Evolutionary conservation across 176 grass and related monocot genomes (phyloP), one percentile per base, ranked within the genome.

Genomic region (Puccinellia tenuiflora): DNA sequence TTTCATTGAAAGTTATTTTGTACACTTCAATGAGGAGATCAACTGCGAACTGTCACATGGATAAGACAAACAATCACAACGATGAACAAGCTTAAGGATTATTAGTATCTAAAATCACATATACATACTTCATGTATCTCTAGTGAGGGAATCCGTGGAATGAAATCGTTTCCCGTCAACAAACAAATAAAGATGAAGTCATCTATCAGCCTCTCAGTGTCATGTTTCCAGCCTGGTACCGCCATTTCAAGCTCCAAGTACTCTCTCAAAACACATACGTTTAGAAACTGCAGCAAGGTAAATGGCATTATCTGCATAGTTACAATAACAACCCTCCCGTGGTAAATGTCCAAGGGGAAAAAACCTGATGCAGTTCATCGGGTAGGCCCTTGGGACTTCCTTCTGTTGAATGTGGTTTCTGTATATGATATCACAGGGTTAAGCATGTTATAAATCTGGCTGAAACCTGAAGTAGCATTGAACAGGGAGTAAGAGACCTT

Each of bases 121-220:
- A 51, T 10, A 14, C 57, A 46, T 75, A 90, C 92, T 88, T 97
- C 95, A 61, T 80, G 70, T 29, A 91, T 94, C 70, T 87, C 81
- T 12, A 97, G 79, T 7, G 92, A 92, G 12, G 95, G 92, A 73
- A 97, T 84, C n/a, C 82, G 84, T 7, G 92, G 88, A 81, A 97
- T 88, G 73, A 92, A 97, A 88, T 97, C 92, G 67, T 97, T 97
- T 88, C 95, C 95, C 10, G 79, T 84, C 84, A 97, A 78, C 50
- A 94, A 94, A 77, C 84, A 94, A 30, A 94, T 89, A 73, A 94
- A 91, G 16, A 97, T 83, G 33, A 92, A 94, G 29, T 97, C 95
- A 55, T 94, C 90, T 46, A 94, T 89, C 10, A 97, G 70, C 70
- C 86, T 84, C 66, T 91, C 92, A 0, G 87, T 68, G 45, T 94